Base-by-base conservation (phyloP, 192 early-diverging fungal genomes). In the Podila epicladia region DNA sequence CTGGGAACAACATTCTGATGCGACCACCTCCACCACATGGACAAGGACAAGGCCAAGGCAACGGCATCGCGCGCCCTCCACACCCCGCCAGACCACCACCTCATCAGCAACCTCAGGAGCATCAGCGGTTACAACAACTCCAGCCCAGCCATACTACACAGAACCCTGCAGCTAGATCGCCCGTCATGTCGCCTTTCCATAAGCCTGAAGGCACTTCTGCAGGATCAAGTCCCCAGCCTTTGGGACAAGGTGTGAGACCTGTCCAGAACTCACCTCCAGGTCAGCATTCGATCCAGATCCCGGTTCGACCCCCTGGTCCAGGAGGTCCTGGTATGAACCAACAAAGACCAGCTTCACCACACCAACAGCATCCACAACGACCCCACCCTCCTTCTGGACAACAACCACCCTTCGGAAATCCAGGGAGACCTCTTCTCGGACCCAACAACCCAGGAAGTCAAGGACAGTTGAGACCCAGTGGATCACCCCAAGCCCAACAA, bases 401-500 rank as follows among this genome's bases (percentile, higher is more conserved):
- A n/a, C 75, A 71, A 19, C 66, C 70, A 22, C 71, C 64, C 11
- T 51, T 72, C 13, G 33, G 17, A 20, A 20, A 68, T 5, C 64
- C 65, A 55, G 76, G 70, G 65, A 63, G 71, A 61, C 71, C 71
- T 8, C 51, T 45, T 31, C 37, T 35, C 4, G 60, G 60, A n/a
- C 49, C 29, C 6, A 33, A 41, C 13, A 68, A 68, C 38, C 13
- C 60, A 35, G 75, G 69, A 64, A 68, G 59, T 24, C 75, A 70
- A 31, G 61, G 59, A 9, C 75, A 65, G 53, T 20, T 68, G 35
- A 45, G 69, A 38, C 64, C 55, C 29, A 41, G 50, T 24, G 65
- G 65, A 19, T 79, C 75, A 22, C 75, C 75, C 8, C 75, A 79
- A 26, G n/a, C 65, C 9, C 75, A 65, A 48, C 75, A 57, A 28